Evolutionary conservation across 768 basidiomycete genomes (phyloP).

Genomic region (Leccinum rimulosum): DNA sequence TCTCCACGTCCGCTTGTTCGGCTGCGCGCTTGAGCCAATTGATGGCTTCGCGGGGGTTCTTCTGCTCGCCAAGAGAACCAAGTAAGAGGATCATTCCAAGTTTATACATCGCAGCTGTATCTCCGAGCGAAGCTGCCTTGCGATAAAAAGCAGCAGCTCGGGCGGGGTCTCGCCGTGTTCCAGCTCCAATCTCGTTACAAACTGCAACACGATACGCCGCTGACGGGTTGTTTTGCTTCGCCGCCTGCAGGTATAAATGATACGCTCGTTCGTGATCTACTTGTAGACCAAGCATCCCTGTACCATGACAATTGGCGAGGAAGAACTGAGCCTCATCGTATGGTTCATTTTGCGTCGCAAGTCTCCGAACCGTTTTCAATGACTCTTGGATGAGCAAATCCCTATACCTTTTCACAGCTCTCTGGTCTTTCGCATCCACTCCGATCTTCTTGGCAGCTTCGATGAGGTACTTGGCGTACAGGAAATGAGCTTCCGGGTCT

Average conservation of each 20-base stretch:
- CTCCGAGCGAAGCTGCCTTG: constrained; percentile 93
- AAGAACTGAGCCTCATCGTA: constrained; percentile 99
- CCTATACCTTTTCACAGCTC: constrained; percentile 85
- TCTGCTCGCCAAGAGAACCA: constrained; percentile 77
- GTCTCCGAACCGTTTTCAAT: constrained; percentile 85
- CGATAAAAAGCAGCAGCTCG: constrained; percentile 95
- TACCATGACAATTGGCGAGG: constrained; percentile 95
- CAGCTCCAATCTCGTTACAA: constrained; percentile 98
- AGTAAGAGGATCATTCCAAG: constrained; percentile 96
- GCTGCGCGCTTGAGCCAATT: constrained; percentile 94
- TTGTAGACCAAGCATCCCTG: constrained; percentile 90
- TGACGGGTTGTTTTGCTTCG: constrained; percentile 94
- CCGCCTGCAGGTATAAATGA: constrained; percentile 93
- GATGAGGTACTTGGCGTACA: constrained; percentile 98
- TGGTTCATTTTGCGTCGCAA: constrained; percentile 89
- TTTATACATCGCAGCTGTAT: constrained; percentile 99
- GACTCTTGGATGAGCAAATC: constrained; percentile 86
- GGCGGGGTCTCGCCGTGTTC: constrained; percentile 83
- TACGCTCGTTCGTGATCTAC: constrained; percentile 99
- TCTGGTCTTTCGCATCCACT: constrained; percentile 67
- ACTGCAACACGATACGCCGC: constrained; percentile 97
- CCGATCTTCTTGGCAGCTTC: constrained; percentile 95
- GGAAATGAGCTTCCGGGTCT: constrained; percentile 96
- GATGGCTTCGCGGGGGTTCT: constrained; percentile 88
- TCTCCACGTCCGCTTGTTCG: constrained; percentile 96